These are phyloP conservation scores for Cicer pinnatifidum DNA, from an alignment of 306 rosid genomes.

Conservation along the genomic window DNA sequence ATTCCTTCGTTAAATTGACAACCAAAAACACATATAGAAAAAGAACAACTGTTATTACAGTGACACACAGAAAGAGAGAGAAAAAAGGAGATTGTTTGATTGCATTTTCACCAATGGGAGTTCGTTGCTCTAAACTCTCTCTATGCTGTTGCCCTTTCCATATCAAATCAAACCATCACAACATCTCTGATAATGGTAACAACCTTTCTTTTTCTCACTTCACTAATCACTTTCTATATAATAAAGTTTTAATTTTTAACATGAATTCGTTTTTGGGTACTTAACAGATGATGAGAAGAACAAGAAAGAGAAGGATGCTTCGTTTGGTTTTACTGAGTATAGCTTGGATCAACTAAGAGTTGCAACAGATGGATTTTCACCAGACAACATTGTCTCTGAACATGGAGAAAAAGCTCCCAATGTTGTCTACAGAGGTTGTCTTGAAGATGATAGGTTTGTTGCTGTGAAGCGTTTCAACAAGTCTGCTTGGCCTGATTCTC, in stretches of 20 bases:
- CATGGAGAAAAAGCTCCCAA: slow-evolving; percentile 99
- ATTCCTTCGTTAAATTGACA: slow-evolving; percentile 35
- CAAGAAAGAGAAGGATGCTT: slow-evolving; percentile 57
- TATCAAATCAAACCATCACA: slow-evolving; percentile 71
- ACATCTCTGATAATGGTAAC: slow-evolving; percentile 66
- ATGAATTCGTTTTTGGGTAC: slow-evolving; percentile 36
- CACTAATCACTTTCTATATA: slow-evolving; percentile 39
- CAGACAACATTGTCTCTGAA: slow-evolving; percentile 91
- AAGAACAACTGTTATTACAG: neutral
- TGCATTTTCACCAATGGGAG: slow-evolving; percentile 78
- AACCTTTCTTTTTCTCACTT: neutral
- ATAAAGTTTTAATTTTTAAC: slow-evolving; percentile 28
- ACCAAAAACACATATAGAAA: slow-evolving; percentile 4
- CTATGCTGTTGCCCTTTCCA: slow-evolving; percentile 88
- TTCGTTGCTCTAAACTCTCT: slow-evolving; percentile 85
- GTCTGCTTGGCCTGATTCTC: slow-evolving; percentile 98
- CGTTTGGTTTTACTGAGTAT: slow-evolving; percentile 74
- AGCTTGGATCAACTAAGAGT: slow-evolving; percentile 75
- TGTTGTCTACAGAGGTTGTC: slow-evolving; percentile 82
- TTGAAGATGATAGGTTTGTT: slow-evolving; percentile 69
- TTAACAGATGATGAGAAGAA: slow-evolving; percentile 62
- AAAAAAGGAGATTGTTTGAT: slow-evolving; percentile 9
- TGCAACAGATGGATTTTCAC: slow-evolving; percentile 87
- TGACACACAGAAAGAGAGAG: slow-evolving; percentile 4
- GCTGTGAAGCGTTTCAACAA: slow-evolving; percentile 95